Evolutionary conservation across 2,329 filamentous ascomycete genomes (phyloP), one percentile per base, ranked within the genome.

Genomic region (Colletotrichum salicis): DNA sequence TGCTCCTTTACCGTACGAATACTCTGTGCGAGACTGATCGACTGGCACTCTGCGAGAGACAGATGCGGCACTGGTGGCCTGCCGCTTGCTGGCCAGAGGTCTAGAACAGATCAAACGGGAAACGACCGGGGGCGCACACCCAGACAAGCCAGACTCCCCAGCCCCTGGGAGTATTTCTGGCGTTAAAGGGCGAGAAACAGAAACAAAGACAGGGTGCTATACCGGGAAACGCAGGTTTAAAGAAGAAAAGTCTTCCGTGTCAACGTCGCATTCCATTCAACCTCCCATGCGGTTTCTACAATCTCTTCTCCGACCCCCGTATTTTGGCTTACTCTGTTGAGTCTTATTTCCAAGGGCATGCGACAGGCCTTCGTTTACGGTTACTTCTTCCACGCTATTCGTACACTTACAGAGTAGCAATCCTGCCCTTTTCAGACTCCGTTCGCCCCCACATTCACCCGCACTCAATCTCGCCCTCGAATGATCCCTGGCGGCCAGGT

Each of bases 241-340:
- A 54, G 41, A 59, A 57, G 41, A 48, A 48, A 48, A 48, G 41
- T 48, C 45, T 24, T 37, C 24, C 33, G 27, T 55, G 58, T 48
- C 45, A 70, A 51, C 64, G 63, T 61, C 24, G 64, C 63, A 70
- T 67, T 67, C 27, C 64, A 62, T 56, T 37, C 57, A 52, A 69
- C 64, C 58, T 48, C 54, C 52, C 64, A 71, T 54, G 61, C 65
- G 61, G 51, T 45, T 57, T 63, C 51, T 13, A 48, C 41, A 45
- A 45, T 19, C n/a, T 11, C 19, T 33, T 62, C 59, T 24, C 59
- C 58, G 15, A 41, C 64, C 51, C 57, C 61, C 63, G 29, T 19
- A 13, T 33, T 55, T 54, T 54, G 51, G 51, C 24, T 24, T 29
- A 12, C 35, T 37, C 3, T n/a, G 51, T 62, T 54, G 13, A 3